These are phyloP conservation scores for Asterophora parasitica DNA, from an alignment of 768 basidiomycete genomes.

Conservation along the genomic window DNA sequence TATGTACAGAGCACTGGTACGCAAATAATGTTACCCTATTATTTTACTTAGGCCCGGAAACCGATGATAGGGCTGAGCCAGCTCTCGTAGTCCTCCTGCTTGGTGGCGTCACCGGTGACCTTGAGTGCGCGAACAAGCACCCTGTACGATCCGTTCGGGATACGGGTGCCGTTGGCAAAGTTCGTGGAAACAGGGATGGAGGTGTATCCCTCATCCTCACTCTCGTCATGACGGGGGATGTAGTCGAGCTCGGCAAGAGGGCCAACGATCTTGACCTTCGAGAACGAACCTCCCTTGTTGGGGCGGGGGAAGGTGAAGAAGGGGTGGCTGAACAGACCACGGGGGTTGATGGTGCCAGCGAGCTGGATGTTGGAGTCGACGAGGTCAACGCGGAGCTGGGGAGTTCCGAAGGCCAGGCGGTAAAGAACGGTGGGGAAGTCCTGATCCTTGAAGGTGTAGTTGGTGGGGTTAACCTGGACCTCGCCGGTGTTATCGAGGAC, in stretches of 20 bases:
- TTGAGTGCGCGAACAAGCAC: constrained; percentile 35
- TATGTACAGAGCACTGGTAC: no score
- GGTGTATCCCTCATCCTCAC: constrained; percentile 25
- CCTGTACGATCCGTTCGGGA: constrained; percentile 39
- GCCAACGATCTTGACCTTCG: constrained; percentile 39
- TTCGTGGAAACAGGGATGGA: constrained; percentile 25
- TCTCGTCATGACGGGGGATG: constrained; percentile 40
- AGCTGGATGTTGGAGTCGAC: constrained; percentile 39
- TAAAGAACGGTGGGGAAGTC: constrained; percentile 39
- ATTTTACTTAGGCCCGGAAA: constrained; percentile 8
- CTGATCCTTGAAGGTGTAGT: constrained; percentile 41
- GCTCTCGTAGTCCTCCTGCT: constrained; percentile 40
- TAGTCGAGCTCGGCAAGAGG: constrained; percentile 43
- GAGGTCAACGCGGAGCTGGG: constrained; percentile 42
- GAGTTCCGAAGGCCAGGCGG: constrained; percentile 46
- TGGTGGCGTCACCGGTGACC: constrained; percentile 38
- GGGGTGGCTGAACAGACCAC: constrained; percentile 14
- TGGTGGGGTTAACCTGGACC: constrained; percentile 33
- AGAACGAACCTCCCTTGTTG: constrained; percentile 32
- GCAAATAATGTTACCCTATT: no score
- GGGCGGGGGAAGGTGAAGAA: constrained; percentile 37
- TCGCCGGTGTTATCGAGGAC: constrained; percentile 38
- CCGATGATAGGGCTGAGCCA: constrained; percentile 40
- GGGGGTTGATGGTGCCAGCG: constrained; percentile 33
- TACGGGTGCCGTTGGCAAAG: constrained; percentile 41